Evolutionary conservation across 2,329 filamentous ascomycete species (phyloP).

Genomic region (Hypoxylon sp.): DNA sequence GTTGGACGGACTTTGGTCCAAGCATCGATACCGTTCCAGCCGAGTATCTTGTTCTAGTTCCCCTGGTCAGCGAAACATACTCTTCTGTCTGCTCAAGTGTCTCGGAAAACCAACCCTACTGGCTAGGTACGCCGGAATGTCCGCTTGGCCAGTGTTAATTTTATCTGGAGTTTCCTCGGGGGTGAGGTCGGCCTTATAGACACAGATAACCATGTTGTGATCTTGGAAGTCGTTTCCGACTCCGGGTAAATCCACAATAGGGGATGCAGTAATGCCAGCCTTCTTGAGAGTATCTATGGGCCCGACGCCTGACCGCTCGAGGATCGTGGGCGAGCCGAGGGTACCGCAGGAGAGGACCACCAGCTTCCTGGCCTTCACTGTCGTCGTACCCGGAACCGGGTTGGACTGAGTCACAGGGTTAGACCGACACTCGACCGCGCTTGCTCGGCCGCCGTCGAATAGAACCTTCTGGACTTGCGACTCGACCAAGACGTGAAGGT

Average conservation of each 20-base stretch:
- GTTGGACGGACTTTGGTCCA: constrained; percentile 63
- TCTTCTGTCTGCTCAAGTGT: constrained; percentile 36
- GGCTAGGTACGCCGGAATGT: too few species aligned
- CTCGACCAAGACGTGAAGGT: constrained; percentile 61
- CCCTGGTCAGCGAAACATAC: too few species aligned
- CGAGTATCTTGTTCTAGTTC: constrained; percentile 53
- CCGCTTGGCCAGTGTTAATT: constrained; percentile 33
- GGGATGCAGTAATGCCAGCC: constrained; percentile 32
- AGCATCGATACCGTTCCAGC: constrained; percentile 64
- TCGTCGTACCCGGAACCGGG: constrained; percentile 39
- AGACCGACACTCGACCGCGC: constrained; percentile 58
- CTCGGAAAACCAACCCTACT: too few species aligned
- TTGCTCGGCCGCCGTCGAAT: constrained; percentile 57
- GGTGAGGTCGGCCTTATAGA: constrained; percentile 57
- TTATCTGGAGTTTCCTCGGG: constrained; percentile 54
- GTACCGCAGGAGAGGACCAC: constrained; percentile 52
- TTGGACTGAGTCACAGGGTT: constrained; percentile 49
- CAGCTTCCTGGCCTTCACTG: constrained; percentile 58
- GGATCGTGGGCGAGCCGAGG: constrained; percentile 52
- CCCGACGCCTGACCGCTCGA: constrained; percentile 61
- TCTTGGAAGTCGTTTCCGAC: constrained; percentile 53
- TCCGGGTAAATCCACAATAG: not conserved
- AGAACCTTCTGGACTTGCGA: constrained; percentile 54
- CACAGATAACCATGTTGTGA: constrained; percentile 59
- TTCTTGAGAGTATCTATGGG: constrained; percentile 49